phyloP scores from a whole-genome alignment of 768 basidiomycete genomes.

The Cantharellus cinnabarinus region DNA sequence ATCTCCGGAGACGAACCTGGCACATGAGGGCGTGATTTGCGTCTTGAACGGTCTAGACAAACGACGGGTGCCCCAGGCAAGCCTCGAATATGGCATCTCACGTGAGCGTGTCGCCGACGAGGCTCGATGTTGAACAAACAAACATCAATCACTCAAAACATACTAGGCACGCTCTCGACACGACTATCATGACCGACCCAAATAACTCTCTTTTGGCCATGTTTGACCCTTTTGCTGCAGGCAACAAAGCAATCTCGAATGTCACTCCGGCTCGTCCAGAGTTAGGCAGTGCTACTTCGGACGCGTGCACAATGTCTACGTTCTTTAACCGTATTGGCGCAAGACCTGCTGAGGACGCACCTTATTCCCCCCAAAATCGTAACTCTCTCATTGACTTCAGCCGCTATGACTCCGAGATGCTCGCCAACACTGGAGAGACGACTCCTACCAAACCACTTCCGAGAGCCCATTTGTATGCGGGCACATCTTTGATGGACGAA shows the following conservation, averaged over 20 bases:
- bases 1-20: background rate
- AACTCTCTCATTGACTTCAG: background rate
- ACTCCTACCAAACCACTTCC: background rate
- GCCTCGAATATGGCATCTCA: background rate
- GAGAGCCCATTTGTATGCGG: too few relatives aligned
- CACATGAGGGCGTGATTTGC: background rate
- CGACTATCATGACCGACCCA: background rate
- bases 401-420: background rate
- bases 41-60: background rate
- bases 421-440: background rate
- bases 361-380: background rate
- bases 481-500: background rate
- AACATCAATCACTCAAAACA: background rate
- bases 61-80: background rate
- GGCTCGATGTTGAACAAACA: background rate
- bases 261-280: background rate
- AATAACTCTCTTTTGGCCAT: background rate
- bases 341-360: background rate
- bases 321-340: background rate
- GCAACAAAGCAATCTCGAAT: background rate
- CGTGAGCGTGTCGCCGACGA: background rate
- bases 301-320: background rate
- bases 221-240: background rate
- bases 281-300: background rate
- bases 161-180: background rate